Conservation (phyloP, 768 basidiomycete genomes). For the Trametes cubensis region DNA sequence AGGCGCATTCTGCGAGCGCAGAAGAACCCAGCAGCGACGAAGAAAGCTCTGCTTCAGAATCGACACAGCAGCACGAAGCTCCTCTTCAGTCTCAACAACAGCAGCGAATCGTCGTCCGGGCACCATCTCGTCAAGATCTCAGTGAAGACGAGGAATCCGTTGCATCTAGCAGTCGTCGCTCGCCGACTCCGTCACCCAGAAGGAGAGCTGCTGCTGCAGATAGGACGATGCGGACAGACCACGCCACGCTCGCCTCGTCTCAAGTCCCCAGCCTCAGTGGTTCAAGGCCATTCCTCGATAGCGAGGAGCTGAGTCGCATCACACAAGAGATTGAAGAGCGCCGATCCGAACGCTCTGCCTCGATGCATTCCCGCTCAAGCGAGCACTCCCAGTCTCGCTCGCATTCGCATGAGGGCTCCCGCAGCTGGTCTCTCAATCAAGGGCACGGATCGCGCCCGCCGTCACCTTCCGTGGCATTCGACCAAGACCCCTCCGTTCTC, state of each 20-base stretch:
- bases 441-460: slow-evolving; percentile 4
- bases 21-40: slow-evolving; percentile 6
- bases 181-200: slow-evolving; percentile 39
- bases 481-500: not conserved
- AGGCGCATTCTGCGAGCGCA: slow-evolving; percentile 12
- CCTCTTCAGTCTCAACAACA: not conserved
- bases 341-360: slow-evolving; percentile 51
- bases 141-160: slow-evolving; percentile 26
- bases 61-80: not conserved
- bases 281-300: slow-evolving; percentile 50
- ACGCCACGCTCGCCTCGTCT: slow-evolving; percentile 53
- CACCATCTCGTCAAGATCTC: slow-evolving; percentile 25
- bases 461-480: slow-evolving; percentile 15
- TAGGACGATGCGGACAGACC: slow-evolving; percentile 55
- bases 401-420: slow-evolving; percentile 13
- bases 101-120: not conserved
- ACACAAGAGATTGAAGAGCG: slow-evolving; percentile 69
- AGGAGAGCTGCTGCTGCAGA: slow-evolving; percentile 38
- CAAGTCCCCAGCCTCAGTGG: slow-evolving; percentile 29
- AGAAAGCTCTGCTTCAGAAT: not conserved
- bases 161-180: slow-evolving; percentile 19
- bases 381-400: slow-evolving; percentile 21
- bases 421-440: slow-evolving; percentile 13
- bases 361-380: slow-evolving; percentile 25
- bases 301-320: slow-evolving; percentile 64